These are phyloP conservation scores for Diatrype stigma DNA, from an alignment of 2,329 filamentous ascomycete genomes.

Conservation along the genomic window DNA sequence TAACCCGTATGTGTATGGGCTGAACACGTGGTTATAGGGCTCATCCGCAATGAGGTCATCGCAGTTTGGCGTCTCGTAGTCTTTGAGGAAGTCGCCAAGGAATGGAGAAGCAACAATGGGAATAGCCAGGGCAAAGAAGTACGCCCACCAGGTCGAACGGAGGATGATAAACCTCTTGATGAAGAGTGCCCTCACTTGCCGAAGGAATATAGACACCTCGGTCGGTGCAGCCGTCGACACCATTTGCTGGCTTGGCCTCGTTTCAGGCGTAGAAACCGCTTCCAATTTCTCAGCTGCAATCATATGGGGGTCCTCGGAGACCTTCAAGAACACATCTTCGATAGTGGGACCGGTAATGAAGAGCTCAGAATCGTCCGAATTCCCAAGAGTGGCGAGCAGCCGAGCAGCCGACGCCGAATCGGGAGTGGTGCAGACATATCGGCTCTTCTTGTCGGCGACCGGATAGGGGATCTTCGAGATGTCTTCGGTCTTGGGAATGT, in stretches of 20 bases:
- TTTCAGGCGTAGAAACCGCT: constrained; percentile 6
- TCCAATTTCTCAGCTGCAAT: constrained; percentile 14
- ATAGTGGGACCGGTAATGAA: constrained; percentile 62
- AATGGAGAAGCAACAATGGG: constrained; percentile 18
- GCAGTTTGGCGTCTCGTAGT: constrained; percentile 16
- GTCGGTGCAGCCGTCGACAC: constrained; percentile 7
- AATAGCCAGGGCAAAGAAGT: constrained; percentile 21
- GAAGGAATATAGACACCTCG: constrained; percentile 9
- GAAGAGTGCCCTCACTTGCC: constrained; percentile 21
- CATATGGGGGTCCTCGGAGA: constrained; percentile 49
- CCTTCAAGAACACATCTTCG: constrained; percentile 63
- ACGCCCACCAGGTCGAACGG: constrained; percentile 22
- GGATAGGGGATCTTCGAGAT: constrained; percentile 15
- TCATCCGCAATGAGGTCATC: constrained; percentile 8
- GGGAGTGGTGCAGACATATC: constrained; percentile 51
- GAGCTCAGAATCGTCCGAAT: constrained; percentile 51
- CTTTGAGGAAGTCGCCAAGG: constrained; percentile 11
- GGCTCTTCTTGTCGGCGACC: constrained; percentile 35
- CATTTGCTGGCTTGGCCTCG: constrained; percentile 4
- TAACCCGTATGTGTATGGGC: neutral
- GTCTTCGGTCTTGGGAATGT: constrained; percentile 21
- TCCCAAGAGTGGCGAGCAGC: constrained; percentile 51
- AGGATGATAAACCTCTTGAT: constrained; percentile 22
- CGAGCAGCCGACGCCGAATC: constrained; percentile 50
- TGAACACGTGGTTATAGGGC: constrained; percentile 4